Conservation (phyloP, 2,329 filamentous ascomycete genomes). For the Albophoma yamanashiensis region DNA sequence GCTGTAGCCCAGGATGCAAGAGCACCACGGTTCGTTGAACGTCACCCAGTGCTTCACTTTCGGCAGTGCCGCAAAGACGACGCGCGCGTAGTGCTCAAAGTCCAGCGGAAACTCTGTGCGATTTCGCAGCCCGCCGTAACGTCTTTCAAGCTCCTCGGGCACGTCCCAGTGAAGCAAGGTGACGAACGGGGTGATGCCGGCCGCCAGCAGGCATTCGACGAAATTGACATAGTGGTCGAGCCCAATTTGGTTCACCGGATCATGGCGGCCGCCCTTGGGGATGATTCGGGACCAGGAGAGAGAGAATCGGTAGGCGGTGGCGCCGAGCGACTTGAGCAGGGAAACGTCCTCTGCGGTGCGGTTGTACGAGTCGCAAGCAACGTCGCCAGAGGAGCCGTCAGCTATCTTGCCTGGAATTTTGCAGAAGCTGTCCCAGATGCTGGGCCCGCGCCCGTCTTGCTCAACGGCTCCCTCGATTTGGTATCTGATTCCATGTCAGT, state of each 20-base stretch:
- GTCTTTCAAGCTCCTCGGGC: background rate
- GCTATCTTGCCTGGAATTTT: background rate
- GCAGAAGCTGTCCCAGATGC: background rate
- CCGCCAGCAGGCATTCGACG: background rate
- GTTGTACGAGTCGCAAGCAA: background rate
- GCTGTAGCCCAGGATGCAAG: background rate
- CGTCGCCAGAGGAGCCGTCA: background rate
- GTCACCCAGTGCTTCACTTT: background rate
- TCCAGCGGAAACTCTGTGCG: background rate
- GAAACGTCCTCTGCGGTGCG: background rate
- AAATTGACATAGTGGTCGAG: background rate
- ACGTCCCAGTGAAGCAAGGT: background rate
- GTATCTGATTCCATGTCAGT: background rate
- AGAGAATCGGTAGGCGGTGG: background rate
- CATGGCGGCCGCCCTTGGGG: background rate
- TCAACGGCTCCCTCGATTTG: background rate
- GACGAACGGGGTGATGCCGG: background rate
- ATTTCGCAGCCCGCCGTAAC: background rate
- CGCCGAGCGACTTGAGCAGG: background rate
- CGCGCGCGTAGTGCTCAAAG: background rate
- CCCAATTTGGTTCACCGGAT: background rate
- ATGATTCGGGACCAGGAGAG: background rate
- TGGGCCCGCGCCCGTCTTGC: background rate
- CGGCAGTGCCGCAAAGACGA: background rate
- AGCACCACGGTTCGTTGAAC: background rate